A percentile compares a stretch with the other conserved stretches of the same genome.
phyloP scores from a whole-genome alignment of 2,329 filamentous ascomycete genomes.

The Pseudocercospora eumusae region DNA sequence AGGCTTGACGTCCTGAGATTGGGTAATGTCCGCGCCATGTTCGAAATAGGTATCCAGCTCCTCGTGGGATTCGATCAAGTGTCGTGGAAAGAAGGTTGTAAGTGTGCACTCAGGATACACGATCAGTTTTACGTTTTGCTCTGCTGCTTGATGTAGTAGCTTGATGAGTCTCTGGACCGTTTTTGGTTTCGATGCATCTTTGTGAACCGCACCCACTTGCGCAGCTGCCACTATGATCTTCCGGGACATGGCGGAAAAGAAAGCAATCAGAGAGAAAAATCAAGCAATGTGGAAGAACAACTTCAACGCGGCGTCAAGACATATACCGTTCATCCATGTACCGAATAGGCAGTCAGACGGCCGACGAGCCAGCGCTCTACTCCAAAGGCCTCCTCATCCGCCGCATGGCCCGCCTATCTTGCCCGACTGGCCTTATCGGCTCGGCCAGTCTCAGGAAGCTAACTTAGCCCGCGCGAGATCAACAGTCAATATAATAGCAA shows the following conservation, averaged over 20 bases:
- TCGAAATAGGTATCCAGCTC: conserved; percentile 57
- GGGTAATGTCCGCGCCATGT: conserved; percentile 46
- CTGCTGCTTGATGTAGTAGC: conserved; percentile 51
- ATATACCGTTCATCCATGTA: neutral
- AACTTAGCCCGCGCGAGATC: conserved; percentile 6
- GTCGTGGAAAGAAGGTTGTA: conserved; percentile 60
- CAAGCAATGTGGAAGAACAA: neutral
- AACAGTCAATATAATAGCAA: neutral
- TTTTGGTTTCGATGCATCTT: conserved; percentile 45
- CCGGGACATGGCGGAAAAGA: conserved; percentile 40
- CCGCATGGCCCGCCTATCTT: conserved; percentile 25
- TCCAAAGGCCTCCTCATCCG: conserved; percentile 8
- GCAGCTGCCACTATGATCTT: conserved; percentile 55
- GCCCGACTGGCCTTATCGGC: conserved; percentile 24
- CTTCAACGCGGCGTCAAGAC: neutral
- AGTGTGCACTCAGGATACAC: conserved; percentile 59
- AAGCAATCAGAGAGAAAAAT: neutral
- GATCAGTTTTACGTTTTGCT: conserved; percentile 51
- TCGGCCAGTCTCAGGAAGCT: conserved; percentile 19
- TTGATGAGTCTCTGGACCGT: conserved; percentile 53
- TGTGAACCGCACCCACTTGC: conserved; percentile 55
- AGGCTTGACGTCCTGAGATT: conserved; percentile 49
- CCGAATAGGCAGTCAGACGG: conserved; percentile 2
- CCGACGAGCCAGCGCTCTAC: neutral
- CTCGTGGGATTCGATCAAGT: conserved; percentile 42